These are phyloP conservation scores for Mycena galericulata DNA, from an alignment of 768 basidiomycete genomes.

Conservation along the genomic window DNA sequence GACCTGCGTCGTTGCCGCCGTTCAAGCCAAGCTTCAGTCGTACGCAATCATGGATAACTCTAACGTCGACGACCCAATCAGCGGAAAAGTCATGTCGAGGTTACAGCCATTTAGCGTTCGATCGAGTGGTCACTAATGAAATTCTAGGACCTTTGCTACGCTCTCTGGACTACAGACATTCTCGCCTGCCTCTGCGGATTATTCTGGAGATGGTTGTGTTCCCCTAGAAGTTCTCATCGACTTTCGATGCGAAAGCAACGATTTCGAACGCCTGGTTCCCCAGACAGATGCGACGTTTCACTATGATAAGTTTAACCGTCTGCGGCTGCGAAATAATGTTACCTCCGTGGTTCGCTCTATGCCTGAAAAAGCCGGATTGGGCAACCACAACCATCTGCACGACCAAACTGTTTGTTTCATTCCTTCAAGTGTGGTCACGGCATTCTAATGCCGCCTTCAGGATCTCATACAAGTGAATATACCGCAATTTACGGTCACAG, in stretches of 20 bases:
- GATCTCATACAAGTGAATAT: constrained; percentile 86
- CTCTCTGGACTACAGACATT: constrained; percentile 90
- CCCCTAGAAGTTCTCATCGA: constrained; percentile 95
- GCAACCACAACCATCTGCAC: constrained; percentile 63
- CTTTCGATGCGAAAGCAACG: constrained; percentile 80
- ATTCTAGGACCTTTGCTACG: constrained; percentile 77
- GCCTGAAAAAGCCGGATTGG: constrained; percentile 50
- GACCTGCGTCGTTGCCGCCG: constrained; percentile 80
- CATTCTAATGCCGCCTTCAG: constrained; percentile 51
- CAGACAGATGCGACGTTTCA: constrained; percentile 88
- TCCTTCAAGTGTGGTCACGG: background rate
- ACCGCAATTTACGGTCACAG: constrained; percentile 89
- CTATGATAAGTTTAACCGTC: constrained; percentile 95
- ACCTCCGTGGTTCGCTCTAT: constrained; percentile 60
- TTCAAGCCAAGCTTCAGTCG: constrained; percentile 82
- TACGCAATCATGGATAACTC: constrained; percentile 85
- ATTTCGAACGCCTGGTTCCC: constrained; percentile 91
- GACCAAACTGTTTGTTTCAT: constrained; percentile 67
- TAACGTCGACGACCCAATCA: constrained; percentile 85
- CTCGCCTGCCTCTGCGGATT: constrained; percentile 66
- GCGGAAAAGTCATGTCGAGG: constrained; percentile 89
- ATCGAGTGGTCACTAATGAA: constrained; percentile 3
- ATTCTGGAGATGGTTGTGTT: constrained; percentile 66
- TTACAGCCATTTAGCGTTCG: constrained; percentile 45
- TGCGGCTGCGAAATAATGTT: constrained; percentile 81